phyloP scores from a whole-genome alignment of 345 rosid genomes.

The Capsella bursapastoris region DNA sequence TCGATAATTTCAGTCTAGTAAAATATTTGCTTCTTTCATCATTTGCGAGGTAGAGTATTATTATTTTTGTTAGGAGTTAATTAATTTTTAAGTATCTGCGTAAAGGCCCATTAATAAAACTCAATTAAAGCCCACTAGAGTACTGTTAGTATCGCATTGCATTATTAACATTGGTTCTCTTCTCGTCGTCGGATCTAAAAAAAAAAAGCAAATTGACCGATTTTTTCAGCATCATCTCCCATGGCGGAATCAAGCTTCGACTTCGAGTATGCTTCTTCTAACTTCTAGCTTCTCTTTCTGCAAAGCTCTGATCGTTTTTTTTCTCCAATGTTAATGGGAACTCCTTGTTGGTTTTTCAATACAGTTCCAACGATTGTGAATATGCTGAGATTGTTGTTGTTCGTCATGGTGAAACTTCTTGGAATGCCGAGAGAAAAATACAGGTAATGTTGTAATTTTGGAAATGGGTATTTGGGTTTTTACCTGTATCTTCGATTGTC shows the following conservation, averaged over 20 bases:
- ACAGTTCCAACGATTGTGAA: conserved; percentile 42
- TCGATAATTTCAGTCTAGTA: too few relatives aligned
- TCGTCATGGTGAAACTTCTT: conserved; percentile 84
- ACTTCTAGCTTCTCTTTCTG: not conserved
- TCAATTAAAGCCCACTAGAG: not conserved
- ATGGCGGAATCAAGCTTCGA: conserved; percentile 41
- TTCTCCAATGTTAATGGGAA: not conserved
- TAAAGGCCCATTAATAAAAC: not conserved
- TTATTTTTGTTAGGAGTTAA: too few relatives aligned
- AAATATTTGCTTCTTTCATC: too few relatives aligned
- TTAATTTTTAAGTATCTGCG: not conserved
- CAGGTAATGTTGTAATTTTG: conserved; percentile 49
- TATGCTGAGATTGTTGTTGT: conserved; percentile 73
- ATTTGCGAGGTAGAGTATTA: too few relatives aligned
- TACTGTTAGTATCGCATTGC: not conserved
- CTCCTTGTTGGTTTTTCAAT: not conserved
- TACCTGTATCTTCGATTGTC: not conserved
- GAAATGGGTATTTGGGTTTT: not conserved
- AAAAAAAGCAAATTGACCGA: not conserved
- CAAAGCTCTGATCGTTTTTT: not conserved
- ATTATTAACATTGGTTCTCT: not conserved
- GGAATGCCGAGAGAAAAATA: conserved; percentile 75
- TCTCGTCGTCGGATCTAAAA: not conserved
- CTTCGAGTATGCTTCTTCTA: conserved; percentile 20
- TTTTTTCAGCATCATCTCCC: not conserved